Conservation (phyloP, 495 filamentous ascomycete species). For the Pseudotulostoma volvatum region DNA sequence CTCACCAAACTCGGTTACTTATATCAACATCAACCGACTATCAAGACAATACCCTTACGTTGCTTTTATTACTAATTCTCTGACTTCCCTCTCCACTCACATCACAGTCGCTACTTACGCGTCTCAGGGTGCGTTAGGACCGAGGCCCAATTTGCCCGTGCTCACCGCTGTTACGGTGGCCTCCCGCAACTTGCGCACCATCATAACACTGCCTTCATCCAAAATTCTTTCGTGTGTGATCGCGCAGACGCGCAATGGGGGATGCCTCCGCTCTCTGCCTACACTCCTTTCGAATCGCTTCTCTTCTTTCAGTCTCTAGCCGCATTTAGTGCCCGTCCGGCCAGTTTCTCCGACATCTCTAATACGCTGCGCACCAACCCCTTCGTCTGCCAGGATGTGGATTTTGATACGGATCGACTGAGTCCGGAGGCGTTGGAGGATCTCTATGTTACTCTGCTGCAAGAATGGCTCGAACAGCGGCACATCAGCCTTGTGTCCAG, state of each 20-base stretch:
- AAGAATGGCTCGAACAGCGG: conserved; percentile 50
- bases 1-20: neutral
- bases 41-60: neutral
- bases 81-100: too few species aligned
- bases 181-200: too few species aligned
- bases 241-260: conserved; percentile 31
- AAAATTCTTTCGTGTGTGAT: conserved; percentile 23
- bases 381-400: conserved; percentile 46
- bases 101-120: too few species aligned
- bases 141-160: too few species aligned
- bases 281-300: conserved; percentile 76
- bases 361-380: conserved; percentile 52
- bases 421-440: conserved; percentile 62
- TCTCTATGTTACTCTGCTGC: conserved; percentile 57
- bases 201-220: conserved; percentile 30
- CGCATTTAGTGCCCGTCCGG: conserved; percentile 42
- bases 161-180: too few species aligned
- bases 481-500: conserved; percentile 3
- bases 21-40: neutral
- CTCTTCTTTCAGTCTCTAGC: conserved; percentile 78
- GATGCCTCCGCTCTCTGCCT: conserved; percentile 43
- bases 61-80: too few species aligned
- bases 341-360: conserved; percentile 58
- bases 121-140: too few species aligned
- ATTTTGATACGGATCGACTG: conserved; percentile 56